Conservation (phyloP, 2,329 filamentous ascomycete genomes). For the Xylariaceae sp. region DNA sequence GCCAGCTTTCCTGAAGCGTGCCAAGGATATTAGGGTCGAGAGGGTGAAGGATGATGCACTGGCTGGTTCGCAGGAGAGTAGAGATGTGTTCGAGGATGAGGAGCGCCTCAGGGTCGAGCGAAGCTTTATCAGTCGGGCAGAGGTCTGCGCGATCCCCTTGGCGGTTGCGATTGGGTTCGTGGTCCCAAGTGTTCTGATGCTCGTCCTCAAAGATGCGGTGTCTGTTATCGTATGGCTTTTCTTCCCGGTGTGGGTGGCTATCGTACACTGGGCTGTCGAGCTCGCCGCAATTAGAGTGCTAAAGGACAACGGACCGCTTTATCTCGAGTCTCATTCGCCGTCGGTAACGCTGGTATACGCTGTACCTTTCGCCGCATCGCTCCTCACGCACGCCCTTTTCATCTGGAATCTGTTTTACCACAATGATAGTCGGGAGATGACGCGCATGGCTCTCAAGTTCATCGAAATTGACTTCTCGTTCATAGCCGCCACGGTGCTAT, state of each 20-base stretch:
- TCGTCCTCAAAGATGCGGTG: conserved; percentile 48
- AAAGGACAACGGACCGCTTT: conserved; percentile 42
- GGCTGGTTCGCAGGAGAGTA: not conserved
- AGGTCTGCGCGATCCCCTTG: conserved; percentile 63
- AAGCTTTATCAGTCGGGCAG: conserved; percentile 51
- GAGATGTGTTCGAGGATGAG: conserved; percentile 3
- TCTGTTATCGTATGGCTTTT: conserved; percentile 57
- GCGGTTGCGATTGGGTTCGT: conserved; percentile 56
- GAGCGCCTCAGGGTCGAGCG: conserved; percentile 35
- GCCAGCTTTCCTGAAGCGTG: conserved; percentile 55
- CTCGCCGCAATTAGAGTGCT: conserved; percentile 35
- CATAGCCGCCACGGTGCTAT: conserved; percentile 55
- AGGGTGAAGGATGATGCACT: too few relatives aligned
- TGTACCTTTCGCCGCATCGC: conserved; percentile 52
- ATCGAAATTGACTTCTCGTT: conserved; percentile 56
- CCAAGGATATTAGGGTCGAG: conserved; percentile 42
- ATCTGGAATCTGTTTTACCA: conserved; percentile 48
- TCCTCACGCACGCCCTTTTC: conserved; percentile 51
- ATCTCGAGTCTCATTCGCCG: conserved; percentile 52
- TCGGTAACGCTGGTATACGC: conserved; percentile 53
- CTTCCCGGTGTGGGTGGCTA: conserved; percentile 57
- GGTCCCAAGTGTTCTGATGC: conserved; percentile 54
- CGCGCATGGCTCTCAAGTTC: conserved; percentile 53
- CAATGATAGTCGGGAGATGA: conserved; percentile 58
- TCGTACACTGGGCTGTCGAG: conserved; percentile 48